These are phyloP conservation scores for Lyophyllum atratum DNA, from an alignment of 768 basidiomycete genomes.

Conservation along the genomic window DNA sequence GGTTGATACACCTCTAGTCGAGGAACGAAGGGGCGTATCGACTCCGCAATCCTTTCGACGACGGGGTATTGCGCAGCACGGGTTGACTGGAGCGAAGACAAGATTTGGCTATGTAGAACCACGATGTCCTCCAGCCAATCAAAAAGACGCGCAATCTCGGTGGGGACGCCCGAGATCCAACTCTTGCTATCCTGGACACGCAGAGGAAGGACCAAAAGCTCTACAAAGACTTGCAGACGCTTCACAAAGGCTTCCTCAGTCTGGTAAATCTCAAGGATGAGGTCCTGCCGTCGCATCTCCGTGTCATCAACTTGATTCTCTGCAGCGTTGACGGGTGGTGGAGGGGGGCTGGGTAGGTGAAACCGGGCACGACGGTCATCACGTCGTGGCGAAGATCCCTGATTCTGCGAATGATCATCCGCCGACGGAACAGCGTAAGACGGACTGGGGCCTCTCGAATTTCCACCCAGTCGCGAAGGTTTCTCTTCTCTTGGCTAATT, in stretches of 20 bases:
- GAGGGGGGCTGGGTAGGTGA: conserved; percentile 1
- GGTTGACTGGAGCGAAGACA: conserved; percentile 35
- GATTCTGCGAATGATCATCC: neutral
- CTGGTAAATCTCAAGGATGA: conserved; percentile 64
- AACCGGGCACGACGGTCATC: conserved; percentile 16
- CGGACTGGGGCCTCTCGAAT: conserved; percentile 4
- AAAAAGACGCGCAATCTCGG: conserved; percentile 68
- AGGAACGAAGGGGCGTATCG: conserved; percentile 60
- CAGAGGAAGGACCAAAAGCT: conserved; percentile 78
- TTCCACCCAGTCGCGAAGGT: neutral
- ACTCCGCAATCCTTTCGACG: conserved; percentile 56
- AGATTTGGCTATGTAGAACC: conserved; percentile 70
- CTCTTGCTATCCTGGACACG: conserved; percentile 65
- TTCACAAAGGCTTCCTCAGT: conserved; percentile 72
- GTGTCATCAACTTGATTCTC: neutral
- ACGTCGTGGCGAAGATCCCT: neutral
- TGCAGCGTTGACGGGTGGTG: neutral
- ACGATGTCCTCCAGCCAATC: conserved; percentile 91
- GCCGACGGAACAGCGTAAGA: neutral
- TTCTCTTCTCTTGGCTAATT: conserved; percentile 3
- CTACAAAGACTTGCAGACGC: conserved; percentile 63
- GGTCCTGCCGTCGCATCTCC: conserved; percentile 17
- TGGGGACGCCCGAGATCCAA: conserved; percentile 84
- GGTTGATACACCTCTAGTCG: conserved; percentile 84
- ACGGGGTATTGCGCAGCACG: conserved; percentile 43